Base-by-base conservation (phyloP, 176 grass and related monocot genomes). In the Bolboschoenus planiculmis region DNA sequence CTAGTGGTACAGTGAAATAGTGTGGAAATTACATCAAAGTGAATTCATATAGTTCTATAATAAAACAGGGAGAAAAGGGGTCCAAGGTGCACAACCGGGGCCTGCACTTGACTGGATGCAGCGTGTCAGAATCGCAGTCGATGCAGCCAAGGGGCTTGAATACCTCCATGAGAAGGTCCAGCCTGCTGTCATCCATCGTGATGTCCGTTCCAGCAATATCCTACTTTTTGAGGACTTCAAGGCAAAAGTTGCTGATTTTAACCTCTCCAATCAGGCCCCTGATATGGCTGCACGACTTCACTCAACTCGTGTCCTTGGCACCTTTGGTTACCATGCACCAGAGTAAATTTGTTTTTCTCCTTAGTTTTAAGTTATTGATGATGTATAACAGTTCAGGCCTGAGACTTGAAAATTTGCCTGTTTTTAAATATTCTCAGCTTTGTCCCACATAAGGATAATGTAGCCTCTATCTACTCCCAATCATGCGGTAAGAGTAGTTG, bases 241-340 rank as follows among this genome's bases (percentile, higher is more conserved):
- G 86, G 94, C 92, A 75, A 97, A 92, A 87, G 84, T 97, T 87
- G 92, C 92, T 78, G 90, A 92, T 37, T 97, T 97, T 78, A 97
- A 97, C 83, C 90, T 97, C 55, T 92, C 88, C 84, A 97, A 97
- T 81, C 94, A 97, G 70, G 75, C 94, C 75, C 94, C 92, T 78
- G 92, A 94, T 90, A 94, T 91, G 94, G 94, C 94, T 70, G 91
- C 92, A 53, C 88, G 92, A 36, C 73, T 97, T 40, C 94, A 97
- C 84, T 97, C 92, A 46, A 97, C 94, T 84, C 91, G 94, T 53
- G 94, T 97, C 21, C 60, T 97, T 46, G 94, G 94, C 63, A 97
- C 94, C 81, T 97, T 97, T 15, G 94, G 92, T 83, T 97, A 97
- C 62, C 91, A 94, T 18, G 94, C 94, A 60, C 94, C 94, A 87